Conservation (phyloP, 2,329 filamentous ascomycete species). For the Pseudogymnoascus sp. region DNA sequence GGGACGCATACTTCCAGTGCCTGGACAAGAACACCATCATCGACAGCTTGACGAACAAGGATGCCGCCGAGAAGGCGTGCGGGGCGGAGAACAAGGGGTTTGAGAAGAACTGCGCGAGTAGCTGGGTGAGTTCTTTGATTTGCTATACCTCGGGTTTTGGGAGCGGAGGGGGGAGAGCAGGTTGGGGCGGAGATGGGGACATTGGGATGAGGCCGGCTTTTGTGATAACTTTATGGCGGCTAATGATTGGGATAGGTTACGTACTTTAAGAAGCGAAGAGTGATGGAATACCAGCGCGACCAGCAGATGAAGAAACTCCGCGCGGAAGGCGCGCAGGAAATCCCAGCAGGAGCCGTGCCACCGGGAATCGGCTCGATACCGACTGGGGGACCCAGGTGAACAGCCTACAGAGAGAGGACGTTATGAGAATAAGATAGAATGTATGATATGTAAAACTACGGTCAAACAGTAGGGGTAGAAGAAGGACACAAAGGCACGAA, state of each 20-base stretch:
- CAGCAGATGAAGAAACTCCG: conserved; percentile 67
- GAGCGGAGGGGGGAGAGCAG: not conserved
- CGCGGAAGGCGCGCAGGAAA: conserved; percentile 60
- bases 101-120: conserved; percentile 75
- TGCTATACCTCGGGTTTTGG: conserved; percentile 7
- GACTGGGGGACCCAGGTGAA: not conserved
- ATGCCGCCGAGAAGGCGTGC: conserved; percentile 50
- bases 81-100: conserved; percentile 55
- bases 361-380: conserved; percentile 9
- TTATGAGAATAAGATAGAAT: not conserved
- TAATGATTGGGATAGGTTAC: conserved; percentile 53
- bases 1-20: conserved; percentile 82
- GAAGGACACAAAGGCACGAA: not conserved
- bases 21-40: conserved; percentile 75
- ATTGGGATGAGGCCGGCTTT: not conserved
- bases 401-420: not conserved
- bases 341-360: conserved; percentile 27
- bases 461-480: not conserved
- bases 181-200: not conserved
- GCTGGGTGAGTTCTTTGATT: conserved; percentile 62
- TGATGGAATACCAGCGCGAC: conserved; percentile 84
- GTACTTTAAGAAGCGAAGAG: conserved; percentile 95
- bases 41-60: conserved; percentile 56
- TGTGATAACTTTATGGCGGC: not conserved
- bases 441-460: conserved; percentile 1